phyloP scores from a whole-genome alignment of 2,329 filamentous ascomycete genomes.

The Cercospora janseana region DNA sequence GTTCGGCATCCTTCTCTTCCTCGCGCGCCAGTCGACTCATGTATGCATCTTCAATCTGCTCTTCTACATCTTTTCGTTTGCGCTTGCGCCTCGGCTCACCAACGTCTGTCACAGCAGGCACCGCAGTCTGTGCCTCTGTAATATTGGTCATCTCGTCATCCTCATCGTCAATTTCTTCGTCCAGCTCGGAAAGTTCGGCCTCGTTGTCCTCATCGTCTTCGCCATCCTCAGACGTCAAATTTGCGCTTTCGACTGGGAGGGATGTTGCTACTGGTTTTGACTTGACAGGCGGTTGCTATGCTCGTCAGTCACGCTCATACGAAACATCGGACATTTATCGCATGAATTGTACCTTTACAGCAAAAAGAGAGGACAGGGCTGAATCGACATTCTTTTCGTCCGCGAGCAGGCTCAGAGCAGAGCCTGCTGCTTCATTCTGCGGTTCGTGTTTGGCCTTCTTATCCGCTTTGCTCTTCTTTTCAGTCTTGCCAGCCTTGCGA shows the following conservation, averaged over 20 bases:
- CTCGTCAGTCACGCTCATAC: slow-evolving; percentile 28
- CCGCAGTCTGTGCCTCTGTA: too few relatives aligned
- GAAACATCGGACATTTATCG: slow-evolving; percentile 25
- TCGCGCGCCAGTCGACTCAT: slow-evolving; percentile 60
- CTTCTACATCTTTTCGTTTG: slow-evolving; percentile 45
- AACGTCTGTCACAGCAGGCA: slow-evolving; percentile 25
- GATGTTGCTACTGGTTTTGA: slow-evolving; percentile 30
- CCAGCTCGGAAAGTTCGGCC: slow-evolving; percentile 25
- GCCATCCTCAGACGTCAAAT: slow-evolving; percentile 22
- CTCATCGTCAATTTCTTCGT: slow-evolving; percentile 20
- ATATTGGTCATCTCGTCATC: slow-evolving; percentile 24
- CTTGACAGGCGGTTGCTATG: slow-evolving; percentile 37
- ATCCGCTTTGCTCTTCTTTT: slow-evolving; percentile 24
- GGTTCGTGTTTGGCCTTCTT: slow-evolving; percentile 13
- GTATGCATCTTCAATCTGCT: slow-evolving; percentile 69
- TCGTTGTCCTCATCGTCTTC: slow-evolving; percentile 38
- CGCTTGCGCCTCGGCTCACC: slow-evolving; percentile 59
- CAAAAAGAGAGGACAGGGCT: slow-evolving; percentile 49
- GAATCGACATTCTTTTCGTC: slow-evolving; percentile 44
- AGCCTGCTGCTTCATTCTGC: slow-evolving; percentile 12
- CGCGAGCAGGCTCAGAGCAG: slow-evolving; percentile 32
- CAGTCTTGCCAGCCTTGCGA: slow-evolving; percentile 24
- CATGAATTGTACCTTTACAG: slow-evolving; percentile 36
- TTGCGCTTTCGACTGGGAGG: slow-evolving; percentile 35
- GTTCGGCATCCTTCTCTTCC: slow-evolving; percentile 38